phyloP scores from a whole-genome alignment of 139 green algal species.

The Chlamydomonas eustigma region DNA sequence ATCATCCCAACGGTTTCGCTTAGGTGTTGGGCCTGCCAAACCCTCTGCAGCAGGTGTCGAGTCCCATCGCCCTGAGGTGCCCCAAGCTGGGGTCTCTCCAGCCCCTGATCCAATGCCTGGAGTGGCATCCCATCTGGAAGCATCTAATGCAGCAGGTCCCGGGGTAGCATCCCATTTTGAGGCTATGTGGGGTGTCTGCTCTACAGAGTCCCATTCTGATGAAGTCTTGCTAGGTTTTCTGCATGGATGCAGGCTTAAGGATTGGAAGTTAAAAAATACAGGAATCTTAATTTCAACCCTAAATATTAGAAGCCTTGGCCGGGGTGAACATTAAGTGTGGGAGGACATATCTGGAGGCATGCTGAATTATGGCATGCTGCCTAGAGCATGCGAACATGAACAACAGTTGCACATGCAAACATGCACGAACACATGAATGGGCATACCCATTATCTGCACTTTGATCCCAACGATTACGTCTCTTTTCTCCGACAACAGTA shows the following conservation, averaged over 20 bases:
- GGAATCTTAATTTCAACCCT: neutral
- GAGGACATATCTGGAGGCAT: neutral
- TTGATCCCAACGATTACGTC: conserved; percentile 84
- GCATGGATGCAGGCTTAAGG: neutral
- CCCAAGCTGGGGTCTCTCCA: conserved; percentile 57
- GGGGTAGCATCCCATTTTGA: conserved; percentile 80
- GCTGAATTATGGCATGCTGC: neutral
- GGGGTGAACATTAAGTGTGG: neutral
- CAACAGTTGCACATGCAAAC: neutral
- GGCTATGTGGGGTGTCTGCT: conserved; percentile 61
- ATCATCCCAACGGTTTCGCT: conserved; percentile 72
- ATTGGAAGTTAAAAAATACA: neutral
- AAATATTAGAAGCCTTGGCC: too few relatives aligned
- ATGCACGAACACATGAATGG: neutral
- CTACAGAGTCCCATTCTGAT: conserved; percentile 86
- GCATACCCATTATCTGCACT: conserved; percentile 1
- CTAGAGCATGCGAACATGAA: neutral
- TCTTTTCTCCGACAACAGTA: conserved; percentile 44
- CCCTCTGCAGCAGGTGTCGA: conserved; percentile 34
- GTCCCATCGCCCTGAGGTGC: conserved; percentile 2
- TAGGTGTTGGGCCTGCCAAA: conserved; percentile 36
- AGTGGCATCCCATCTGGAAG: conserved; percentile 71
- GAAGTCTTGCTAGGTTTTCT: neutral
- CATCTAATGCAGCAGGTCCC: conserved; percentile 27
- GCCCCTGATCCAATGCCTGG: conserved; percentile 31